A percentile compares a stretch with the other conserved stretches of the same genome.
Evolutionary conservation across 2,329 filamentous ascomycete species (phyloP).

Genomic region (Stachybotrys chartarum): DNA sequence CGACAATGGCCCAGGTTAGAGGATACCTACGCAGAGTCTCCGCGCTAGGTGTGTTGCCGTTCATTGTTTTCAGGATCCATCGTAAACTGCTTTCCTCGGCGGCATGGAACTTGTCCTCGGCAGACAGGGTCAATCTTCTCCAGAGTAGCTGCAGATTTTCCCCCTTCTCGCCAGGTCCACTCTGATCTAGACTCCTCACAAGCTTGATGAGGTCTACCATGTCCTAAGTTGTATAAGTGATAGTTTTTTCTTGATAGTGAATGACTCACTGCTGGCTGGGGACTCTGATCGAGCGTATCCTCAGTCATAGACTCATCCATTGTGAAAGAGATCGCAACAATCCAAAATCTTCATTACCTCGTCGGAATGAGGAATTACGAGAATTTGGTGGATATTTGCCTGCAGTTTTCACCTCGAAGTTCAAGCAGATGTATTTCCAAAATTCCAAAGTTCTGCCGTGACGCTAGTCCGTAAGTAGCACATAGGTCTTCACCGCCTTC

Average conservation of each 20-base stretch:
- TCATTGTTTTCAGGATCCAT: slow-evolving; percentile 58
- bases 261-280: slow-evolving; percentile 9
- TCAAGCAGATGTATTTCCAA: slow-evolving; percentile 14
- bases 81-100: slow-evolving; percentile 52
- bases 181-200: slow-evolving; percentile 49
- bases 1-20: slow-evolving; percentile 54
- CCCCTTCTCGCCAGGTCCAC: slow-evolving; percentile 32
- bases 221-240: slow-evolving; percentile 18
- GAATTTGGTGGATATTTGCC: neutral
- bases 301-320: slow-evolving; percentile 16
- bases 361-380: too few relatives aligned
- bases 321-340: neutral
- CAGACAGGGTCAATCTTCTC: slow-evolving; percentile 36
- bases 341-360: neutral
- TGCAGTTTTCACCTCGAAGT: neutral
- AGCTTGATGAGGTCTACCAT: slow-evolving; percentile 39
- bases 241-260: neutral
- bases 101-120: slow-evolving; percentile 38
- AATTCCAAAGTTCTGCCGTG: slow-evolving; percentile 41
- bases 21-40: slow-evolving; percentile 49
- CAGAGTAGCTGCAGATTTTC: slow-evolving; percentile 43
- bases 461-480: slow-evolving; percentile 14
- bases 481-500: slow-evolving; percentile 34
- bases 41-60: slow-evolving; percentile 34
- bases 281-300: neutral